These are phyloP conservation scores for Russula emetica DNA, from an alignment of 768 basidiomycete species.

Conservation along the genomic window DNA sequence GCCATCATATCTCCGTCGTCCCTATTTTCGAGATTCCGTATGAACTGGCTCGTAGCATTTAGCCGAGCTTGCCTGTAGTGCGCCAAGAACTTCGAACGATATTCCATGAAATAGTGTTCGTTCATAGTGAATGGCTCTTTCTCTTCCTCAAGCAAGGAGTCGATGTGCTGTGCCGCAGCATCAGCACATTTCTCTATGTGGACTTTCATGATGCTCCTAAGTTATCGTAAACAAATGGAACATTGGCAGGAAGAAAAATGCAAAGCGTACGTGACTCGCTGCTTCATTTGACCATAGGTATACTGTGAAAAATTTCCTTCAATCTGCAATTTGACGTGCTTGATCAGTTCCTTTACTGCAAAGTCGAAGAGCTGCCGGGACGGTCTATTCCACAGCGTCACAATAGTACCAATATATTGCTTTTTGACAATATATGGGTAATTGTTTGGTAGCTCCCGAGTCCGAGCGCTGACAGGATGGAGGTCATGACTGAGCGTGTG, in stretches of 20 bases:
- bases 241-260: background rate
- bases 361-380: constrained; percentile 28
- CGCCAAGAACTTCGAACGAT: constrained; percentile 45
- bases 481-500: background rate
- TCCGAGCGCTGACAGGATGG: constrained; percentile 45
- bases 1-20: background rate
- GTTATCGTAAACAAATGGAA: background rate
- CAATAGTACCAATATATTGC: constrained; percentile 26
- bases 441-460: constrained; percentile 62
- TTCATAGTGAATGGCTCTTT: constrained; percentile 30
- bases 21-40: background rate
- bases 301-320: constrained; percentile 28
- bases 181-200: constrained; percentile 17
- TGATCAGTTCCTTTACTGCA: constrained; percentile 12
- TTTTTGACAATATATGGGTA: constrained; percentile 46
- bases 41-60: background rate
- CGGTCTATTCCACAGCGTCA: constrained; percentile 27
- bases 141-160: constrained; percentile 19
- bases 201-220: constrained; percentile 16
- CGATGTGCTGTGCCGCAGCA: constrained; percentile 12
- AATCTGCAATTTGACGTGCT: constrained; percentile 24
- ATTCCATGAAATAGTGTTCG: constrained; percentile 30
- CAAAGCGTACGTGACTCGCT: constrained; percentile 20
- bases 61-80: constrained; percentile 40
- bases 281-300: constrained; percentile 27